phyloP scores from a whole-genome alignment of 306 rosid genomes.

The Cucurbita maxima region DNA sequence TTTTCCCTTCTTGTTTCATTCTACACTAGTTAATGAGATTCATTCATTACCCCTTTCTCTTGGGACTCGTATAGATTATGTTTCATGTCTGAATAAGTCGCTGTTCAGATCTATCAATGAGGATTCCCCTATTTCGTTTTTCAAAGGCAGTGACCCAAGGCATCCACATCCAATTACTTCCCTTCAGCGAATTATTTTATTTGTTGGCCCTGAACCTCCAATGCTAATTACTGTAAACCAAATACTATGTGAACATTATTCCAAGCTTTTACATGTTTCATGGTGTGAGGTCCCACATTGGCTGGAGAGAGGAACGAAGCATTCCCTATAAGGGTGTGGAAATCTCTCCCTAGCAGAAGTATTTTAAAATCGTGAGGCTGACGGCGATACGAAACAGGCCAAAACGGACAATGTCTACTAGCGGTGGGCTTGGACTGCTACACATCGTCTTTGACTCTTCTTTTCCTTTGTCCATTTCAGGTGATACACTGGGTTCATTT shows the following conservation, averaged over 20 bases:
- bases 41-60: not conserved
- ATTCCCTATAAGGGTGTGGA: too few relatives aligned
- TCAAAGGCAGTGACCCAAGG: not conserved
- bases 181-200: not conserved
- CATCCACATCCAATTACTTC: not conserved
- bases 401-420: too few relatives aligned
- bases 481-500: slow-evolving; percentile 86
- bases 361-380: too few relatives aligned
- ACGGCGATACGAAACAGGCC: too few relatives aligned
- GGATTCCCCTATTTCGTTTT: not conserved
- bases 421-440: too few relatives aligned
- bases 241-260: not conserved
- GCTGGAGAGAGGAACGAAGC: too few relatives aligned
- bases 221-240: not conserved
- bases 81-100: not conserved
- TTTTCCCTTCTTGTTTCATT: not conserved
- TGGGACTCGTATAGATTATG: not conserved
- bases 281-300: too few relatives aligned
- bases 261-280: not conserved
- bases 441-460: not conserved
- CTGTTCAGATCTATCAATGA: not conserved
- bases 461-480: slow-evolving; percentile 30
- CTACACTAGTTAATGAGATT: not conserved
- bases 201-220: not conserved
- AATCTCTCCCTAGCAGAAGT: too few relatives aligned